Evolutionary conservation across 169 alveolate genomes (phyloP), one percentile per base, ranked within the genome.

Genomic region (Cryptosporidium viatorum): DNA sequence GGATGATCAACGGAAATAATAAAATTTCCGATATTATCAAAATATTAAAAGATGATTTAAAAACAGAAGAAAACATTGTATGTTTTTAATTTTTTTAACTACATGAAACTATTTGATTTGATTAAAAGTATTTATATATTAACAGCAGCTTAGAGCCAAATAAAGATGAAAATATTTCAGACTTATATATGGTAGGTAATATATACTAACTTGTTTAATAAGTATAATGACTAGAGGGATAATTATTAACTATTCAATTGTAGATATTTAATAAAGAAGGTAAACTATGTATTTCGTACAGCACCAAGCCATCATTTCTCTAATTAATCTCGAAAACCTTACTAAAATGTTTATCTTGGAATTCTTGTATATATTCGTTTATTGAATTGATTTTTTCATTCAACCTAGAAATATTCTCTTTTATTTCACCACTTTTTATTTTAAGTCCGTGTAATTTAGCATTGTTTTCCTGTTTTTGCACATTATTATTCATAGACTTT

Each of bases 151-250:
- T 73, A 0, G 86, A 73, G 8, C 86, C 86, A 23, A 73, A 73
- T 59, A 14, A 55, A 18, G 71, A 73, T n/a, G 86, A 73, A 73
- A 48, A 29, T 55, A 73, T 73, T 52, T 73, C 45, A 10, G 86
- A 73, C 35, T 59, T 73, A 73, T 73, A 55, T 51, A 23, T 35
- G 86, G 86, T 73, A 73, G 58, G 86, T n/a, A 48, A 12, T 43
- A 21, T 2, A 26, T 26, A n/a, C 39, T 26, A 55, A 55, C 29
- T 18, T 48, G 3, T 48, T 16, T 23, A 55, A 55, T 23, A 8
- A 23, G 31, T 26, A 23, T 23, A 23, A 26, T 23, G 18, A 26
- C 1, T 26, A 55, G 14, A 55, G 4, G 39, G 10, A 55, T 55
- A 55, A 55, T 21, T 55, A 39, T 45, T 41, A 39, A 37, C 45